phyloP scores from a whole-genome alignment of 805 yeast species.

The Metschnikowia borealis region DNA sequence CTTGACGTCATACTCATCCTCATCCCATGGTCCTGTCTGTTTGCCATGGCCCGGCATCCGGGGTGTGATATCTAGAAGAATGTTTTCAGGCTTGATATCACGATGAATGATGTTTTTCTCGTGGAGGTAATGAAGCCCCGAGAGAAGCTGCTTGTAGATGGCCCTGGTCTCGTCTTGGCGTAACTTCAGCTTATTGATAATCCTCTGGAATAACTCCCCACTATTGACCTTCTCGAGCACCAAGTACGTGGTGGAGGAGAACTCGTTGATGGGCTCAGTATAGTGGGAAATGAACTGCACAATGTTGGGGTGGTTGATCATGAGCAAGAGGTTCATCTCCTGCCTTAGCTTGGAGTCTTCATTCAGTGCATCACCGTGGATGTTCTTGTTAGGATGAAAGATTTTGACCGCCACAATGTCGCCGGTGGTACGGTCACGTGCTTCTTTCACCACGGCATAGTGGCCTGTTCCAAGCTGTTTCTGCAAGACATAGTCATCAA shows the following conservation, averaged over 20 bases:
- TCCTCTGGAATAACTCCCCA: slow-evolving; percentile 73
- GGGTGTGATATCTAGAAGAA: slow-evolving; percentile 48
- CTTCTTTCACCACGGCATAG: slow-evolving; percentile 77
- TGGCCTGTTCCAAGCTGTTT: slow-evolving; percentile 70
- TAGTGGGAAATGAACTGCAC: slow-evolving; percentile 60
- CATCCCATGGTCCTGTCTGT: slow-evolving; percentile 55
- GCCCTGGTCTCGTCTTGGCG: slow-evolving; percentile 60
- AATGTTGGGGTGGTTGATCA: slow-evolving; percentile 66
- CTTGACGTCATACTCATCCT: slow-evolving; percentile 53
- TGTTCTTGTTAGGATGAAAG: slow-evolving; percentile 50
- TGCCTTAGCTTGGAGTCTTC: slow-evolving; percentile 46
- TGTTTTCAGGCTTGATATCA: slow-evolving; percentile 45
- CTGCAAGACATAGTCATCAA: slow-evolving; percentile 55
- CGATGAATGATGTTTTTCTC: slow-evolving; percentile 40
- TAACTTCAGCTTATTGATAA: slow-evolving; percentile 59
- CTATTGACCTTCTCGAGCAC: slow-evolving; percentile 71
- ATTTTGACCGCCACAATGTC: slow-evolving; percentile 69
- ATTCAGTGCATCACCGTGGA: slow-evolving; percentile 22
- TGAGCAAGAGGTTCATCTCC: slow-evolving; percentile 62
- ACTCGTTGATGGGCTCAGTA: slow-evolving; percentile 50
- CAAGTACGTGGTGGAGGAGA: slow-evolving; percentile 51
- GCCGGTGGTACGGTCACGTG: slow-evolving; percentile 54
- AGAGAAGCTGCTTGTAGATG: slow-evolving; percentile 46
- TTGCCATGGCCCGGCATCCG: slow-evolving; percentile 23
- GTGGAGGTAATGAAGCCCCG: slow-evolving; percentile 39